Evolutionary conservation across 2,329 filamentous ascomycete genomes (phyloP).

Genomic region (Penicillium sp.): DNA sequence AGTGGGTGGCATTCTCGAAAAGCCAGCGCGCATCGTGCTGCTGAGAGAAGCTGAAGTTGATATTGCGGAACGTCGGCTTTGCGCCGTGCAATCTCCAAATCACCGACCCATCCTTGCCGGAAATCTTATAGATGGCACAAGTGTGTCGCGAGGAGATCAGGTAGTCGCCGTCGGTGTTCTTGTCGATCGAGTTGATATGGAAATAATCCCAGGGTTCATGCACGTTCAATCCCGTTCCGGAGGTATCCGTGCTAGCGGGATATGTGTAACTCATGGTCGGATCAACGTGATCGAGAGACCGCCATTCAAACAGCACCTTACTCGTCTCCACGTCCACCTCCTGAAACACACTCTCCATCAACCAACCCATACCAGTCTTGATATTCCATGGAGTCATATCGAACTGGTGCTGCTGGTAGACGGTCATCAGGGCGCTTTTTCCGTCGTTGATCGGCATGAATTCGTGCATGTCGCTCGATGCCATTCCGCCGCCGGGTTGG

Average conservation of each 20-base stretch:
- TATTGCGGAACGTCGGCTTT: constrained; percentile 37
- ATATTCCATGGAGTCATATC: constrained; percentile 49
- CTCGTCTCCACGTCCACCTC: constrained; percentile 53
- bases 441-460: constrained; percentile 50
- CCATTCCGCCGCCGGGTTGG: constrained; percentile 39
- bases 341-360: constrained; percentile 55
- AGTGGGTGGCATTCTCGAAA: constrained; percentile 39
- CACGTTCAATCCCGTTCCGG: constrained; percentile 49
- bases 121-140: constrained; percentile 43
- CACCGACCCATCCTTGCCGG: constrained; percentile 39
- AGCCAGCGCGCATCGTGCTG: constrained; percentile 45
- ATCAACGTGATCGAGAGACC: constrained; percentile 51
- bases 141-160: constrained; percentile 44
- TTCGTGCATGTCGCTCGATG: constrained; percentile 54
- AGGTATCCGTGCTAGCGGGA: constrained; percentile 45
- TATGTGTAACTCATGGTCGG: constrained; percentile 49
- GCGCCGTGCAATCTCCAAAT: constrained; percentile 41
- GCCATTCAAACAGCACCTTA: constrained; percentile 51
- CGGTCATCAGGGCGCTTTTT: constrained; percentile 40
- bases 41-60: constrained; percentile 45
- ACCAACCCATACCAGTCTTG: constrained; percentile 49
- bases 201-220: constrained; percentile 48
- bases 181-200: constrained; percentile 46
- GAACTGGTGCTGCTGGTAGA: constrained; percentile 45
- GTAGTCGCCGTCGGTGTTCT: constrained; percentile 42